Percentiles rank a stretch among this genome's conserved stretches.
Conservation (phyloP, 2,329 filamentous ascomycete genomes). For the Trichoderma breve region DNA sequence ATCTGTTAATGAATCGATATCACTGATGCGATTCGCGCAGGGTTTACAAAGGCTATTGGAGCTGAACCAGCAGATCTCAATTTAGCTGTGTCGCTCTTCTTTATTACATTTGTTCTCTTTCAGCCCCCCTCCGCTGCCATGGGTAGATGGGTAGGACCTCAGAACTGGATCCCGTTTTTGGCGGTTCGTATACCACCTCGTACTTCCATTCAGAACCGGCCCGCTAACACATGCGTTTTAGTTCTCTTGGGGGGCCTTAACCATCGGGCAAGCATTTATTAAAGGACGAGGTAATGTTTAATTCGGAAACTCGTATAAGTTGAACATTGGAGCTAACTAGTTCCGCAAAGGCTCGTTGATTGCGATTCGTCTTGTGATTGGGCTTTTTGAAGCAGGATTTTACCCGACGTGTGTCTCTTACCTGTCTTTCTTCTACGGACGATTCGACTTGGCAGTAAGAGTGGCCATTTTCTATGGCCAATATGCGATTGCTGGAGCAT, state of each 20-base stretch:
- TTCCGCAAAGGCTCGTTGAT: neutral
- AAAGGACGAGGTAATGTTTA: neutral
- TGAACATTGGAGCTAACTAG: neutral
- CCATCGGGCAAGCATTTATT: neutral
- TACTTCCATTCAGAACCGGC: neutral
- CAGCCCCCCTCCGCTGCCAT: neutral
- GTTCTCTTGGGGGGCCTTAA: neutral
- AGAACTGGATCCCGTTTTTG: neutral
- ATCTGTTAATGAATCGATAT: neutral
- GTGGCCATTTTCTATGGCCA: neutral
- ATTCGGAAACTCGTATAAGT: neutral
- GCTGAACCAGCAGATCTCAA: neutral
- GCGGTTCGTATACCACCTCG: neutral
- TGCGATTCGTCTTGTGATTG: neutral
- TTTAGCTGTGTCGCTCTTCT: neutral
- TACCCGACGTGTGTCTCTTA: neutral
- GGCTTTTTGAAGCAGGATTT: neutral
- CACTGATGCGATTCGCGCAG: neutral
- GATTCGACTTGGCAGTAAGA: neutral
- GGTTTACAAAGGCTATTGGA: neutral
- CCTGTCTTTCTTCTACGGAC: neutral
- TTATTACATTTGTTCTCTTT: neutral
- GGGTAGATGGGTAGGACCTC: neutral
- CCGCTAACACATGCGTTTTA: neutral
- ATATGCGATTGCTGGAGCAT: neutral